Evolutionary conservation across 306 rosid genomes (phyloP).

Genomic region (Corylus americana): DNA sequence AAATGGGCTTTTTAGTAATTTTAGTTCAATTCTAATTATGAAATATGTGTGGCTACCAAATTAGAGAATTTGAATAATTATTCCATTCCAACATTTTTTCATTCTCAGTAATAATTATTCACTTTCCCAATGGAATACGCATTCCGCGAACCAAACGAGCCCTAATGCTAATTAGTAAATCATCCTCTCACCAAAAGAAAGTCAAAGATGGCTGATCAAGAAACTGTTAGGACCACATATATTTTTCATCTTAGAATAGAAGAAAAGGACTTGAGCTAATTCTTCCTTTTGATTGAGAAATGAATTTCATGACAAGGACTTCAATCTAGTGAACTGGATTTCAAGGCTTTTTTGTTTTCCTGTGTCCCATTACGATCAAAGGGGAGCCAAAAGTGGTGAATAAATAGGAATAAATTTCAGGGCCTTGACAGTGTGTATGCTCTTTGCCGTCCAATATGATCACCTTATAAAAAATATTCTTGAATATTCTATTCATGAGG

Average conservation of each 20-base stretch:
- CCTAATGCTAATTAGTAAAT: constrained; percentile 7
- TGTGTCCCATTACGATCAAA: neutral
- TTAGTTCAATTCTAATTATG: no score
- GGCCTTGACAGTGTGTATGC: no score
- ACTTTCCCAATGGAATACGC: no score
- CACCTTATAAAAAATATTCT: no score
- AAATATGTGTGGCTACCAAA: no score
- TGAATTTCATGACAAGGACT: neutral
- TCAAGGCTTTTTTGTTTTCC: neutral
- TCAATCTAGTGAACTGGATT: neutral
- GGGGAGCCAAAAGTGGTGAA: neutral
- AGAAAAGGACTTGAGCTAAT: constrained; percentile 13
- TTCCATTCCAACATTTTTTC: no score
- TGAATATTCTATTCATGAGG: no score
- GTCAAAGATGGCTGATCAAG: constrained; percentile 2
- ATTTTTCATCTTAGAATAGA: neutral
- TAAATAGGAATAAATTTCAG: neutral
- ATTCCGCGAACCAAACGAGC: no score
- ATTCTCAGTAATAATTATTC: no score
- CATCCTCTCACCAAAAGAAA: constrained; percentile 19
- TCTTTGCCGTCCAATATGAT: no score
- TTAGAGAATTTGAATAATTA: no score
- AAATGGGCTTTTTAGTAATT: no score
- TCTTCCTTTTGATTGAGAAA: constrained; percentile 1
- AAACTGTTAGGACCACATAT: constrained; percentile 14